Evolutionary conservation across 129 eudicot genomes (phyloP).

Genomic region (Glebionis coronaria): DNA sequence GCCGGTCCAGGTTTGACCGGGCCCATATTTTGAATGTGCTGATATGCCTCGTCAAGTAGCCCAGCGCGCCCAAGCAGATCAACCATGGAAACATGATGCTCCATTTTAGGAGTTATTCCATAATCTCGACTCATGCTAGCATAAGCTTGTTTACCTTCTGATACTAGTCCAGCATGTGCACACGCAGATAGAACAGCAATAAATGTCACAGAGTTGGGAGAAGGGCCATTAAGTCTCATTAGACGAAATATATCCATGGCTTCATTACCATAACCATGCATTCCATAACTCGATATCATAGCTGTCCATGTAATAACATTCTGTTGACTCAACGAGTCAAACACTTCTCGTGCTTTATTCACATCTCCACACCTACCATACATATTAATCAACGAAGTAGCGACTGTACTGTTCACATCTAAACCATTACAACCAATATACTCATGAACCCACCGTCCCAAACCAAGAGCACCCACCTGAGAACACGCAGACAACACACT

Average conservation of each 20-base stretch:
- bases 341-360: conserved; percentile 48
- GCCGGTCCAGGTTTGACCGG: conserved; percentile 34
- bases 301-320: conserved; percentile 69
- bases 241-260: conserved; percentile 46
- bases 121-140: conserved; percentile 38
- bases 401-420: conserved; percentile 31
- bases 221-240: conserved; percentile 43
- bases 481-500: conserved; percentile 59
- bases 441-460: conserved; percentile 58
- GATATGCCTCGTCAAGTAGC: conserved; percentile 45
- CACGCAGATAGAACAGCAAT: conserved; percentile 55
- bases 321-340: conserved; percentile 34
- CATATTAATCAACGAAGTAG: conserved; percentile 54
- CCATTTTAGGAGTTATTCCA: conserved; percentile 37
- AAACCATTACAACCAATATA: conserved; percentile 21
- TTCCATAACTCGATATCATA: conserved; percentile 61
- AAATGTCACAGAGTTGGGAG: conserved; percentile 54
- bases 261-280: conserved; percentile 56
- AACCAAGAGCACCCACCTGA: conserved; percentile 43
- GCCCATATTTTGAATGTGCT: conserved; percentile 34
- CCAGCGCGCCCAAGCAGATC: conserved; percentile 70
- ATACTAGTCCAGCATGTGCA: conserved; percentile 57
- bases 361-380: conserved; percentile 62
- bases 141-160: conserved; percentile 44
- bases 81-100: conserved; percentile 74